Conservation (phyloP, 2,329 filamentous ascomycete species). For the Chaetomium sp. region DNA sequence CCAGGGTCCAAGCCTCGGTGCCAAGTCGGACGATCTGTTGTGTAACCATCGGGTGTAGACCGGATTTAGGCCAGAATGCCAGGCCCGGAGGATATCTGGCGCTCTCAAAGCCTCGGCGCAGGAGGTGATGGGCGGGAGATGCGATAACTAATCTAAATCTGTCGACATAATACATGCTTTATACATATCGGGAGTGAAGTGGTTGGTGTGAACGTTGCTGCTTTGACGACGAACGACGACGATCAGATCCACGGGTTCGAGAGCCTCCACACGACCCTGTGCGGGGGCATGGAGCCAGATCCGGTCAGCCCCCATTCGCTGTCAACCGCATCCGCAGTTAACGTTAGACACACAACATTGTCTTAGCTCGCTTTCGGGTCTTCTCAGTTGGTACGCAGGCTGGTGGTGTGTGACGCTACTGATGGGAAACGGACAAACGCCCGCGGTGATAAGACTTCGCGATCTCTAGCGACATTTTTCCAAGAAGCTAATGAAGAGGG, state of each 20-base stretch:
- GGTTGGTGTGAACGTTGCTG: no score
- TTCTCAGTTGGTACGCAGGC: neutral
- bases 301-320: neutral
- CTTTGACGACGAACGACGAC: neutral
- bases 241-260: neutral
- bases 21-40: slow-evolving; percentile 13
- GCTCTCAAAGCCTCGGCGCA: no score
- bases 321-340: no score
- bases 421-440: no score
- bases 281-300: neutral
- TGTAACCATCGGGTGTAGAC: slow-evolving; percentile 13
- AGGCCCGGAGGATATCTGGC: neutral
- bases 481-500: no score
- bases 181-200: no score
- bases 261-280: neutral
- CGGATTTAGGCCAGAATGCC: neutral
- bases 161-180: neutral
- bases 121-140: no score
- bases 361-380: neutral
- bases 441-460: no score
- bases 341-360: neutral
- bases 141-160: neutral
- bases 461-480: no score
- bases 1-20: neutral
- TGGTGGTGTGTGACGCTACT: no score